Evolutionary conservation across 176 grass and related monocot genomes (phyloP), one percentile per base, ranked within the genome.

Genomic region (Sorghum bicolor): DNA sequence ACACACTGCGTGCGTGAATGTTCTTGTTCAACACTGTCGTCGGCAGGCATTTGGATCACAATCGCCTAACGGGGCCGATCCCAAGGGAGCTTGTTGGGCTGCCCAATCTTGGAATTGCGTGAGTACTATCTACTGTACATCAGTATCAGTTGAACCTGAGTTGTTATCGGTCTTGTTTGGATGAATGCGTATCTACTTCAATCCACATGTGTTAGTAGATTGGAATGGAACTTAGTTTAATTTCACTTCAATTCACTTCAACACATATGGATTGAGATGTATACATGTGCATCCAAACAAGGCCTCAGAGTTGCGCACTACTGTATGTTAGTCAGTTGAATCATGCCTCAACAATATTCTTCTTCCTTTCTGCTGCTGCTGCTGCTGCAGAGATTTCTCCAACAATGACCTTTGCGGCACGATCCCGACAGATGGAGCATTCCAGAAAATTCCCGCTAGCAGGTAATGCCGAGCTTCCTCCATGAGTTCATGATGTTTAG

Each of bases 331-430:
- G 16, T 53, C 52, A 55, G 52, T 55, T 55, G 20, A 57, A 57
- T 10, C 55, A 60, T 63, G 14, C 74, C 2, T 53, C 63, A 20
- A 15, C 57, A 71, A 30, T 34, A 70, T 32, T 40, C 9, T 38
- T 12, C 48, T 10, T 2, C 31, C 2, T 77, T 74, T 64, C 14
- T 16, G 0, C 8, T 29, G 20, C 4, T 41, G 36, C 43, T 47
- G 45, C 14, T 48, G 15, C 66, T 76, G 63, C 96, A 98, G 93
- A 63, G 77, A 95, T 68, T 47, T 95, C 33, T 93, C 96, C 15
- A 90, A 78, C 82, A 98, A 98, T 50, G 69, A 92, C 71, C 91
- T 98, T 8, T 92, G 91, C 34, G 91, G 96, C 45, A 80, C 87
- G 58, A 95, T 95, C 83, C 96, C 96, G 25, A 88, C 87, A 1